phyloP scores from a whole-genome alignment of 495 filamentous ascomycete species.

The Penicillium atrosanguineum region DNA sequence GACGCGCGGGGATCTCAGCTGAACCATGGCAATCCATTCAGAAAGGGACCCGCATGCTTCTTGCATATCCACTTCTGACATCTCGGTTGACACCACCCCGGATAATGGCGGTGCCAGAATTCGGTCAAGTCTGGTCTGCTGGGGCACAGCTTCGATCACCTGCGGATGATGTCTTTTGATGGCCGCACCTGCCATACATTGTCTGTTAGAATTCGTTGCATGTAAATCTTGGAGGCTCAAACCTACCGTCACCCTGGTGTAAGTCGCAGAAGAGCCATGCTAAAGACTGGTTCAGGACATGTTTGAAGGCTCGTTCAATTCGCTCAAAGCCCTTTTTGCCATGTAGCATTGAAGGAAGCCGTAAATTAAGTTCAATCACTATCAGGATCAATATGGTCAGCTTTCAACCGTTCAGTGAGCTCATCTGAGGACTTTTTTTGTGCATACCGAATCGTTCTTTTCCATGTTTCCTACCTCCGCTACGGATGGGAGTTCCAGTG shows the following conservation, averaged over 20 bases:
- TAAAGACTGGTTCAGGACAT: constrained; percentile 67
- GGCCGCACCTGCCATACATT: constrained; percentile 36
- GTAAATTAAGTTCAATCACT: constrained; percentile 83
- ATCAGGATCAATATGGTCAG: constrained; percentile 5
- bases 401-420: background rate
- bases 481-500: constrained; percentile 65
- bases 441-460: constrained; percentile 57
- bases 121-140: constrained; percentile 26
- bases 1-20: constrained; percentile 71
- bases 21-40: constrained; percentile 81
- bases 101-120: constrained; percentile 51
- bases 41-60: constrained; percentile 63
- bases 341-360: constrained; percentile 76
- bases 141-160: constrained; percentile 34
- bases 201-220: constrained; percentile 1
- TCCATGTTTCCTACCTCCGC: constrained; percentile 56
- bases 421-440: background rate
- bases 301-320: constrained; percentile 79
- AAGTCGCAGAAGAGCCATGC: constrained; percentile 83
- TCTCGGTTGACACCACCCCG: constrained; percentile 34
- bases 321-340: constrained; percentile 91
- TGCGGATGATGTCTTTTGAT: constrained; percentile 55
- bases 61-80: constrained; percentile 48
- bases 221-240: background rate
- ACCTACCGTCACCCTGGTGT: constrained; percentile 28